phyloP scores from a whole-genome alignment of 2,329 filamentous ascomycete species.

The Penicillium brevicompactum region DNA sequence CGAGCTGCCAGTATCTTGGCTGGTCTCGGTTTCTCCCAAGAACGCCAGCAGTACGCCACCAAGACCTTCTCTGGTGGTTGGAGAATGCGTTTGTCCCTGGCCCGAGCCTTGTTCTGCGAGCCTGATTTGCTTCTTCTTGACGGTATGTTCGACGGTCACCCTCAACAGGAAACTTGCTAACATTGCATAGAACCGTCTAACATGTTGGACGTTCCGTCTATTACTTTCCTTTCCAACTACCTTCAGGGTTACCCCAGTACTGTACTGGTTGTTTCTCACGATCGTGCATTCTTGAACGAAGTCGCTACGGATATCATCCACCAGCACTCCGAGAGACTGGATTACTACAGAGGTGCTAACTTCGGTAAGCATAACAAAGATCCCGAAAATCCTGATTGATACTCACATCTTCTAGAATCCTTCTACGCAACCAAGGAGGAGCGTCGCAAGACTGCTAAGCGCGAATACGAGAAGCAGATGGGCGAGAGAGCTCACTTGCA shows the following conservation, averaged over 20 bases:
- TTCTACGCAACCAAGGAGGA: conserved; percentile 99
- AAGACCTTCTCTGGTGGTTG: conserved; percentile 99
- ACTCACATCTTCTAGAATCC: conserved; percentile 58
- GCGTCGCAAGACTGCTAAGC: conserved; percentile 91
- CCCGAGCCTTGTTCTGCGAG: conserved; percentile 95
- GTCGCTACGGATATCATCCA: conserved; percentile 99
- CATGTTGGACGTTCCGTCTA: conserved; percentile 99
- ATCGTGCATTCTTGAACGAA: conserved; percentile 98
- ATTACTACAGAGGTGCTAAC: conserved; percentile 98
- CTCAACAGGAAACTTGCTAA: conserved; percentile 18
- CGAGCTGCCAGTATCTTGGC: conserved; percentile 94
- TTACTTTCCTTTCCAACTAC: conserved; percentile 96
- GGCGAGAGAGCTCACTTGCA: conserved; percentile 88
- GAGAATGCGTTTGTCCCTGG: conserved; percentile 96
- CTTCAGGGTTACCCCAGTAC: conserved; percentile 93
- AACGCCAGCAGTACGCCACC: conserved; percentile 88
- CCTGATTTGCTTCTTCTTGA: conserved; percentile 94
- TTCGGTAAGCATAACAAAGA: conserved; percentile 58
- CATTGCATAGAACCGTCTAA: conserved; percentile 79
- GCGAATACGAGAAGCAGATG: conserved; percentile 99
- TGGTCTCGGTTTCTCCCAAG: conserved; percentile 92
- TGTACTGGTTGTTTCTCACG: conserved; percentile 94
- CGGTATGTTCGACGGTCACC: conserved; percentile 39
- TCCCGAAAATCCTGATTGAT: neutral
- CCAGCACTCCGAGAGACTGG: conserved; percentile 92